A percentile compares a stretch with the other conserved stretches of the same genome.
Conservation (phyloP, 352 stramenopile genomes). For the Phytophthora ohioensis region DNA sequence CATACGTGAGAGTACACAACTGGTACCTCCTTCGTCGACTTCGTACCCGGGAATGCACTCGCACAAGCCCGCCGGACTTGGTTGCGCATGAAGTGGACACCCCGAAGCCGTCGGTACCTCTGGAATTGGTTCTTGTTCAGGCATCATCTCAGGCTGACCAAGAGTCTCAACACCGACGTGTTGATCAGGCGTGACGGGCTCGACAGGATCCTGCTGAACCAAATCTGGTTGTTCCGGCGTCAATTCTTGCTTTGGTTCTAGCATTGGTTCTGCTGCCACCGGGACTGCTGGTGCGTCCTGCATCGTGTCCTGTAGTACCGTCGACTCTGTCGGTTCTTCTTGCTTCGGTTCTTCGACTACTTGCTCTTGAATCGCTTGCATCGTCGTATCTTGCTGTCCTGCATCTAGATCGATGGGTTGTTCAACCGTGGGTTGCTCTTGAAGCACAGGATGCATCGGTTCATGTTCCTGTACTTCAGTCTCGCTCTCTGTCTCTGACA, state of each 20-base stretch:
- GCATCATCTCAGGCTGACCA: background rate
- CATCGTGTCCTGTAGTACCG: background rate
- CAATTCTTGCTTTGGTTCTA: slow-evolving; percentile 7
- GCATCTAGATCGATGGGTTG: background rate
- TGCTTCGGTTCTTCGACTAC: background rate
- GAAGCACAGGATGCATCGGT: background rate
- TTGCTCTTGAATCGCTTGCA: background rate
- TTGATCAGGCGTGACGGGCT: slow-evolving; percentile 2
- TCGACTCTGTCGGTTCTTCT: slow-evolving; percentile 2
- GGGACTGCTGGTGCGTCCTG: background rate
- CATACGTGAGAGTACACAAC: slow-evolving; percentile 46
- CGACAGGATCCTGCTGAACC: background rate
- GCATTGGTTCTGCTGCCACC: background rate
- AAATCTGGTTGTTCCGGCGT: slow-evolving; percentile 1
- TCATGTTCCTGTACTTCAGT: slow-evolving; percentile 5
- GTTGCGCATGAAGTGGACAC: slow-evolving; percentile 51
- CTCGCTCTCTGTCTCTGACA: slow-evolving; percentile 25
- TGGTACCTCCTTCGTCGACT: slow-evolving; percentile 30
- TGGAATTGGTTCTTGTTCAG: slow-evolving; percentile 12
- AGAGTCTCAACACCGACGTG: background rate
- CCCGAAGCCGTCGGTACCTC: background rate
- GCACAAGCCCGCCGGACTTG: slow-evolving; percentile 44
- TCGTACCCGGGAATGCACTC: slow-evolving; percentile 57
- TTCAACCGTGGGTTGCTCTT: slow-evolving; percentile 5
- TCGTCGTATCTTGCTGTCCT: background rate